These are phyloP conservation scores for Hibiscus tridactylites DNA, from an alignment of 345 rosid species.

Conservation along the genomic window DNA sequence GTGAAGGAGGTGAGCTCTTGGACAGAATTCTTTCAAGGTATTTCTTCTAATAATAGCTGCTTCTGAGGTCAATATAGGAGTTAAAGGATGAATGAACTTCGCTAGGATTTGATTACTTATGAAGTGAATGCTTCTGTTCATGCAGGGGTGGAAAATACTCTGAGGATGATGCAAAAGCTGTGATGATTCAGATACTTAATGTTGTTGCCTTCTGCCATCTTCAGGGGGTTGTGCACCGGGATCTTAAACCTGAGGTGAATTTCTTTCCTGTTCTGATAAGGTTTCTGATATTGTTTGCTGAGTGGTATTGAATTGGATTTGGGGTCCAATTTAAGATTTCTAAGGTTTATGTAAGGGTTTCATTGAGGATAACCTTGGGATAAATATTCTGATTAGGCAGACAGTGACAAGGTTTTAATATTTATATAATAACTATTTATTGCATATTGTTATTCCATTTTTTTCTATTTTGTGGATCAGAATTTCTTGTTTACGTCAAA, in stretches of 20 bases:
- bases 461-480: slow-evolving; percentile 39
- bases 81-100: slow-evolving; percentile 3
- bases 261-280: neutral
- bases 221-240: slow-evolving; percentile 97
- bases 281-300: slow-evolving; percentile 10
- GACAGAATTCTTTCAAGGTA: slow-evolving; percentile 98
- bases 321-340: neutral
- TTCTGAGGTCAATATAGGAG: slow-evolving; percentile 24
- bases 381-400: neutral
- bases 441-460: slow-evolving; percentile 18
- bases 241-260: slow-evolving; percentile 93
- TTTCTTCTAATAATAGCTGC: neutral
- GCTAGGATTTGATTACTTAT: neutral
- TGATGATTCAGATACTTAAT: slow-evolving; percentile 79
- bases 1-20: slow-evolving; percentile 97
- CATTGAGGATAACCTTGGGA: neutral
- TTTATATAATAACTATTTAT: neutral
- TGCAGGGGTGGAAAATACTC: slow-evolving; percentile 78
- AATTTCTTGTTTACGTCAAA: slow-evolving; percentile 77
- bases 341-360: neutral
- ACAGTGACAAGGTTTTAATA: neutral
- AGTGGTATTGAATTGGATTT: slow-evolving; percentile 10
- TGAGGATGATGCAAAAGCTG: slow-evolving; percentile 93
- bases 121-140: neutral
- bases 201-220: slow-evolving; percentile 95